Evolutionary conservation across 2,329 filamentous ascomycete species (phyloP), one percentile per base, ranked within the genome.

Genomic region (Alternaria burnsii): DNA sequence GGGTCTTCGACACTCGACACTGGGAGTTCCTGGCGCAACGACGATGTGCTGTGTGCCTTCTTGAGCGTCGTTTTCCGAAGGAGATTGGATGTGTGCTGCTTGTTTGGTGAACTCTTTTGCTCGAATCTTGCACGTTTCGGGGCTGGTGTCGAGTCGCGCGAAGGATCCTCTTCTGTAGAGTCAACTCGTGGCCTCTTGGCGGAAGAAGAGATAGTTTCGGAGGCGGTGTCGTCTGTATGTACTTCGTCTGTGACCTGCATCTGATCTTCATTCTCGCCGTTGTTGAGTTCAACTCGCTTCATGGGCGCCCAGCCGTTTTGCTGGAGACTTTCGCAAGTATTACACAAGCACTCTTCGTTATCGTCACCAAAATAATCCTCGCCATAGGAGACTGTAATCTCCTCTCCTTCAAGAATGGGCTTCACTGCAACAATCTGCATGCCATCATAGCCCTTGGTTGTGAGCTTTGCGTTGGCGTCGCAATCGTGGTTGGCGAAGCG

Each of bases 401-500:
- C 95, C 62, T 99, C 94, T 4, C 94, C 95, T 1, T 91, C 83
- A 11, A 90, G 87, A 62, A 99, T 98, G 59, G 94, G 86, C 67
- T 89, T 88, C 34, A 89, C 88, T 3, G 95, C 93, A 51, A 97
- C 88, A 58, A 99, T 94, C 73, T 96, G 91, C 82, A 99, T 97
- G 36, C 93, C 93, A 59, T 94, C 89, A 58, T 90, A 88, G 46
- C 93, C 92, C 36, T 88, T 91, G 36, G 93, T 97, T 69, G 92
- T 90, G 44, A 99, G 86, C 73, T 89, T 88, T 9, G 94, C 94
- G 81, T 98, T 99, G 32, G 95, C 93, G 68, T 91, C 87, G 80
- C 95, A 99, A 78, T 99, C 95, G 79, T 99, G 95, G 75, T 99
- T 99, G 26, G 95, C 93, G 77, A 99, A 98, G 52, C 95, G 89